phyloP scores from a whole-genome alignment of 2,329 filamentous ascomycete species.

The Diplodia corticola region DNA sequence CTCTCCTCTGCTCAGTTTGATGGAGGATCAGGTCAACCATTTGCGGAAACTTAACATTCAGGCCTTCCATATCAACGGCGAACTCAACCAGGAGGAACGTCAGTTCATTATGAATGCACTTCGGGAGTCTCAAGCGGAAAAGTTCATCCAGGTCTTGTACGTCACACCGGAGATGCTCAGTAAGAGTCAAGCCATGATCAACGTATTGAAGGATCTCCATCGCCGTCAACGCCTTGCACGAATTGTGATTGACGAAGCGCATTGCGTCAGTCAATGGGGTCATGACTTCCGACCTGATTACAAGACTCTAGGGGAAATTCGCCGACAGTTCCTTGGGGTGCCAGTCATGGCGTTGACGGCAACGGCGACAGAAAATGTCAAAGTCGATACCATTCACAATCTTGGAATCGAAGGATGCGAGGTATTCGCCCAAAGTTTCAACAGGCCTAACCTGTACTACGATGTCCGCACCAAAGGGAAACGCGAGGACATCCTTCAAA shows the following conservation, averaged over 20 bases:
- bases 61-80: conserved; percentile 79
- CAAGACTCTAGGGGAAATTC: conserved; percentile 76
- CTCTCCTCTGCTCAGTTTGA: conserved; percentile 91
- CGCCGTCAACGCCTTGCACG: conserved; percentile 72
- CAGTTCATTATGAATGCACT: conserved; percentile 66
- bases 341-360: conserved; percentile 95
- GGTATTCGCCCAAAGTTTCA: conserved; percentile 90
- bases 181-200: conserved; percentile 71
- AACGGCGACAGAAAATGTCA: conserved; percentile 91
- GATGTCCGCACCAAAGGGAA: conserved; percentile 74
- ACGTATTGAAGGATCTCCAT: conserved; percentile 68
- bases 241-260: conserved; percentile 97
- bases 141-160: conserved; percentile 83
- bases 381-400: conserved; percentile 86
- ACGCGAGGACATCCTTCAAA: conserved; percentile 54
- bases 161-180: conserved; percentile 96
- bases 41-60: conserved; percentile 72
- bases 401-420: conserved; percentile 78
- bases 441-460: conserved; percentile 91
- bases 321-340: conserved; percentile 71
- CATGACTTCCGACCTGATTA: conserved; percentile 98
- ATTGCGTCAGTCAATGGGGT: conserved; percentile 98
- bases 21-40: conserved; percentile 95
- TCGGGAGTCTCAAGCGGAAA: conserved; percentile 65
- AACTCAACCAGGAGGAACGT: conserved; percentile 64